These are phyloP conservation scores for Noccaea caerulescens DNA, from an alignment of 345 rosid genomes.

Conservation along the genomic window DNA sequence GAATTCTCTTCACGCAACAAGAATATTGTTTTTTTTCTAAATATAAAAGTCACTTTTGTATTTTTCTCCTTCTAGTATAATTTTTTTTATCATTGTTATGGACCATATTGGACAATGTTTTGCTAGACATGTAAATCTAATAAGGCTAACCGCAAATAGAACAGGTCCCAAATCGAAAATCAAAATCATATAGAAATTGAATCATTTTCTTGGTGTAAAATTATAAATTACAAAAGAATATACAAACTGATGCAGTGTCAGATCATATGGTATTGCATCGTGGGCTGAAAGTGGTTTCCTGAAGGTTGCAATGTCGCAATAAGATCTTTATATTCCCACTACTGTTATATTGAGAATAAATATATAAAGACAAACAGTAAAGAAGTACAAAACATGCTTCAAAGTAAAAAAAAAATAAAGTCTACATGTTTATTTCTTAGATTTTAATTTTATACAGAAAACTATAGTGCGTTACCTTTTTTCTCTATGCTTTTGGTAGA, in stretches of 20 bases:
- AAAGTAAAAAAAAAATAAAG: background rate
- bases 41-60: conserved; percentile 16
- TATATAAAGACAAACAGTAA: conserved; percentile 10
- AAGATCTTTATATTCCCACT: conserved; percentile 12
- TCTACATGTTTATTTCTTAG: conserved; percentile 20
- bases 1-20: conserved; percentile 22
- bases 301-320: conserved; percentile 37
- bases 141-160: conserved; percentile 10
- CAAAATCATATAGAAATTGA: background rate
- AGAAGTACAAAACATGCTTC: conserved; percentile 26
- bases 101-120: background rate
- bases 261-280: conserved; percentile 25
- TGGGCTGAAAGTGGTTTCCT: conserved; percentile 20
- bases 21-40: background rate
- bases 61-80: background rate
- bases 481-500: conserved; percentile 29
- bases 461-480: conserved; percentile 8
- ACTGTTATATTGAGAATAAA: background rate
- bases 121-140: background rate
- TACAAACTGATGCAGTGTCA: conserved; percentile 35
- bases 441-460: background rate
- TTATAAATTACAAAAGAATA: conserved; percentile 8
- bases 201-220: background rate
- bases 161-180: conserved; percentile 6
- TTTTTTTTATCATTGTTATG: background rate